Base-by-base conservation (phyloP, 1,139 yeast species). In the Protomyces inundatus region DNA sequence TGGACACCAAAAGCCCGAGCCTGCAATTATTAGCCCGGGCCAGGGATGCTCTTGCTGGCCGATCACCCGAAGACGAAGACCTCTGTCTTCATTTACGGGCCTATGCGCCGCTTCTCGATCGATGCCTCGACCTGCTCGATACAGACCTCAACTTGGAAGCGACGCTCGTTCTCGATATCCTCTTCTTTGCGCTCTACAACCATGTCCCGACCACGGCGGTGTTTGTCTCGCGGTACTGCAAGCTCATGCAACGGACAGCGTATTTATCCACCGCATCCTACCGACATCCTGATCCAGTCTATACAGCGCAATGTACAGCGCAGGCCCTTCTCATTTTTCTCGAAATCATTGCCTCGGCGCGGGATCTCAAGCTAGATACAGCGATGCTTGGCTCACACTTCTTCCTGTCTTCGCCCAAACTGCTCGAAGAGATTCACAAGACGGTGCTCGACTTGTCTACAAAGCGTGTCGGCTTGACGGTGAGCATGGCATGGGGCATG, bases 401-500 rank as follows among this genome's bases (percentile, higher is more conserved):
- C 45, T 58, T 40, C 14, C 45, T 58, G 9, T 39, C 62, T 10
- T 39, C 52, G 5, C 62, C 62, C 9, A 50, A 58, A 16, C 35
- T 35, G 30, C 23, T 58, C 4, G 36, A 14, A n/a, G 36, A 16
- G 7, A 14, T 52, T 23, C 62, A 58, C 32, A 39, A 52, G 12
- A 33, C 39, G 4, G 16, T 58, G 12, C 42, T 58, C n/a, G 36
- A 40, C 10, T 6, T 58, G 42, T 23, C 56, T 3, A 42, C 56
- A 33, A 34, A 40, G 32, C 12, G 23, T 3, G 33, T 32, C 6
- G 42, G 53, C 6, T 3, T 55, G 46, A 36, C 42, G 6, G 34
- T 52, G 3, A 30, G 40, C 16, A 58, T 58, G 62, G 55, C 62
- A n/a, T 58, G 62, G 62, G 62, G 62, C 45, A 52, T 52, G 32